A percentile compares a stretch with the other conserved stretches of the same genome.
These are phyloP conservation scores for Phytophthora uliginosa DNA, from an alignment of 352 stramenopile genomes.

Conservation along the genomic window DNA sequence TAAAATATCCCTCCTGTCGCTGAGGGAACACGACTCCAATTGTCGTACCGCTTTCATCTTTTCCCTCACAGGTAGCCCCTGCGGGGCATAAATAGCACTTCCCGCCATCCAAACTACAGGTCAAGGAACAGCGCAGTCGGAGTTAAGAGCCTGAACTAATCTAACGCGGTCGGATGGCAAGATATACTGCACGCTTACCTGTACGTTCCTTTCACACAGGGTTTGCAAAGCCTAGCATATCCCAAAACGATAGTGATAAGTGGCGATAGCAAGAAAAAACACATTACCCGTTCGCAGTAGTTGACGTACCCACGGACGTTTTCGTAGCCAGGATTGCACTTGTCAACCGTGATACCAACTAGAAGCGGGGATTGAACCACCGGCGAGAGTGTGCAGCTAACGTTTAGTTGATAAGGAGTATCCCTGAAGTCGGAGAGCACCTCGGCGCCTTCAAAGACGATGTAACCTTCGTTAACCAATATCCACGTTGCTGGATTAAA, in stretches of 20 bases:
- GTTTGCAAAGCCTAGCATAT: constrained; percentile 48
- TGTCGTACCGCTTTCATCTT: constrained; percentile 36
- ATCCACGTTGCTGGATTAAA: constrained; percentile 53
- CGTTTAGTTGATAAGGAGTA: constrained; percentile 46
- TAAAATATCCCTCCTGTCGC: constrained; percentile 56
- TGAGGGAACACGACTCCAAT: constrained; percentile 55
- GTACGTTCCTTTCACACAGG: constrained; percentile 73
- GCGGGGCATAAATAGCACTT: constrained; percentile 72
- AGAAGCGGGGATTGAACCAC: constrained; percentile 12
- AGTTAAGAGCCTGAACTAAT: neutral
- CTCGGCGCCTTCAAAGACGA: constrained; percentile 56
- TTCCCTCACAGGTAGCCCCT: constrained; percentile 58
- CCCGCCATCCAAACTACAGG: constrained; percentile 65
- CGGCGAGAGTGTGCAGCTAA: constrained; percentile 54
- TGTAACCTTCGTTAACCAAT: constrained; percentile 46
- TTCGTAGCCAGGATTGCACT: constrained; percentile 69
- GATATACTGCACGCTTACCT: constrained; percentile 41
- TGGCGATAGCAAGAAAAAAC: neutral
- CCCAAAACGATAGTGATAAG: neutral
- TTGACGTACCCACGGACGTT: constrained; percentile 62
- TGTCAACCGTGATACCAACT: constrained; percentile 59
- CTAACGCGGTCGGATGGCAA: neutral
- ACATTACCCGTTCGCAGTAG: neutral
- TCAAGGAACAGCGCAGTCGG: neutral
- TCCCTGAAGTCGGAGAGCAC: constrained; percentile 44